These are phyloP conservation scores for Alternaria incomplexa DNA, from an alignment of 2,329 filamentous ascomycete genomes.

Conservation along the genomic window DNA sequence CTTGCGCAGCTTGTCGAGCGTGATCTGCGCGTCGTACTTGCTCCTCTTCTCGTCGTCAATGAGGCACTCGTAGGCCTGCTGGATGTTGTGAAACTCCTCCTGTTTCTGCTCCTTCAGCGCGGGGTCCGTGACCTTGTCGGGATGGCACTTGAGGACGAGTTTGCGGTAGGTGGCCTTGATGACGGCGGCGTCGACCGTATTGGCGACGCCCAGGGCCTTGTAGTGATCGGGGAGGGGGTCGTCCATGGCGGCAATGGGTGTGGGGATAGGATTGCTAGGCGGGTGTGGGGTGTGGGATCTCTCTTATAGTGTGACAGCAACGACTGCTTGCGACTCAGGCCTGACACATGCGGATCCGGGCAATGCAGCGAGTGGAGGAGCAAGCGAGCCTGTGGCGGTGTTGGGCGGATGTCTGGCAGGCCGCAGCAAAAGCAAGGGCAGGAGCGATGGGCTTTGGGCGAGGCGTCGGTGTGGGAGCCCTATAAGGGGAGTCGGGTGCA, in stretches of 20 bases:
- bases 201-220: slow-evolving; percentile 73
- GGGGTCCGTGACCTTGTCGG: slow-evolving; percentile 86
- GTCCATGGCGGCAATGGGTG: slow-evolving; percentile 54
- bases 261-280: slow-evolving; percentile 4
- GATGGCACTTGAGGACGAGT: slow-evolving; percentile 85
- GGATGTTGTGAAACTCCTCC: slow-evolving; percentile 89
- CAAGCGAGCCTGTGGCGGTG: slow-evolving; percentile 25
- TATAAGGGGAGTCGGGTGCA: slow-evolving; percentile 16
- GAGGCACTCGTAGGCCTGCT: slow-evolving; percentile 90
- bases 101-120: slow-evolving; percentile 77
- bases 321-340: slow-evolving; percentile 13
- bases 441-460: slow-evolving; percentile 10
- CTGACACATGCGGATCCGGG: slow-evolving; percentile 14
- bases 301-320: slow-evolving; percentile 19
- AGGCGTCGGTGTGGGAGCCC: slow-evolving; percentile 1
- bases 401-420: slow-evolving; percentile 22
- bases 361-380: slow-evolving; percentile 4
- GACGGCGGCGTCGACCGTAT: slow-evolving; percentile 70
- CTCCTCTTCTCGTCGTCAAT: slow-evolving; percentile 74
- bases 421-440: slow-evolving; percentile 10
- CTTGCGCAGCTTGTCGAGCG: slow-evolving; percentile 68
- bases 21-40: slow-evolving; percentile 79
- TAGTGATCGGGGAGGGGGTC: slow-evolving; percentile 75
- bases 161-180: slow-evolving; percentile 85
- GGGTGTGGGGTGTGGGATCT: slow-evolving; percentile 9